These are phyloP conservation scores for Penicillium freii DNA, from an alignment of 2,329 filamentous ascomycete species.

Conservation along the genomic window DNA sequence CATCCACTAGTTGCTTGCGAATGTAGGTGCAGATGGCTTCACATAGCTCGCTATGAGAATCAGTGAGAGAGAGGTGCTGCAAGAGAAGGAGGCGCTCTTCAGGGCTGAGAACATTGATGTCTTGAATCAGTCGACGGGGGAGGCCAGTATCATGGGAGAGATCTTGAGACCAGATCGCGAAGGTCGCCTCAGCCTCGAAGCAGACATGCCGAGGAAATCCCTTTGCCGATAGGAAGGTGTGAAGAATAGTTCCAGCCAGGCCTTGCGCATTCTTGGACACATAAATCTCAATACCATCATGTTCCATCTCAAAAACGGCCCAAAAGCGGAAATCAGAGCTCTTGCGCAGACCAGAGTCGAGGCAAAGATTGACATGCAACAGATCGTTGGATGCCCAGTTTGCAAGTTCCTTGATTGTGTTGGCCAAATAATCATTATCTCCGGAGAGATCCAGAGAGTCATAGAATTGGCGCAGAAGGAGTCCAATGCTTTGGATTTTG, in stretches of 20 bases:
- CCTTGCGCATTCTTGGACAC: slow-evolving; percentile 47
- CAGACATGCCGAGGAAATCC: slow-evolving; percentile 41
- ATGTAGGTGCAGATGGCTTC: slow-evolving; percentile 34
- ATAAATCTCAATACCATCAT: slow-evolving; percentile 40
- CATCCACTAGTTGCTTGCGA: slow-evolving; percentile 37
- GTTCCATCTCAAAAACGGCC: slow-evolving; percentile 41
- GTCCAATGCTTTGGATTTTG: slow-evolving; percentile 37
- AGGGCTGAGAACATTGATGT: slow-evolving; percentile 45
- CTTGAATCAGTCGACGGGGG: slow-evolving; percentile 42
- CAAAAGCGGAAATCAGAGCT: slow-evolving; percentile 41
- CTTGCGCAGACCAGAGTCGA: slow-evolving; percentile 45
- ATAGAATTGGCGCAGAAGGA: slow-evolving; percentile 33
- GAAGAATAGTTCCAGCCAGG: slow-evolving; percentile 43
- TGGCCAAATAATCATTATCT: slow-evolving; percentile 23
- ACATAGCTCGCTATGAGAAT: slow-evolving; percentile 29
- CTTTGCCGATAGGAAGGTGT: slow-evolving; percentile 47
- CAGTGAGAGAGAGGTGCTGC: slow-evolving; percentile 37
- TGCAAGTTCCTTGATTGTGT: slow-evolving; percentile 32
- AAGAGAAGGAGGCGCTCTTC: slow-evolving; percentile 42
- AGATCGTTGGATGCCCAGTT: slow-evolving; percentile 28
- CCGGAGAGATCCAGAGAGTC: slow-evolving; percentile 25
- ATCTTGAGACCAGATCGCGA: slow-evolving; percentile 38
- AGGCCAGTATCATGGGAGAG: slow-evolving; percentile 30
- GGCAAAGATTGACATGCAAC: slow-evolving; percentile 35
- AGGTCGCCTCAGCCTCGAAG: slow-evolving; percentile 40